A percentile compares a stretch with the other conserved stretches of the same genome.
phyloP scores from a whole-genome alignment of 805 yeast species.

The Teunomyces barrocoloradensis region DNA sequence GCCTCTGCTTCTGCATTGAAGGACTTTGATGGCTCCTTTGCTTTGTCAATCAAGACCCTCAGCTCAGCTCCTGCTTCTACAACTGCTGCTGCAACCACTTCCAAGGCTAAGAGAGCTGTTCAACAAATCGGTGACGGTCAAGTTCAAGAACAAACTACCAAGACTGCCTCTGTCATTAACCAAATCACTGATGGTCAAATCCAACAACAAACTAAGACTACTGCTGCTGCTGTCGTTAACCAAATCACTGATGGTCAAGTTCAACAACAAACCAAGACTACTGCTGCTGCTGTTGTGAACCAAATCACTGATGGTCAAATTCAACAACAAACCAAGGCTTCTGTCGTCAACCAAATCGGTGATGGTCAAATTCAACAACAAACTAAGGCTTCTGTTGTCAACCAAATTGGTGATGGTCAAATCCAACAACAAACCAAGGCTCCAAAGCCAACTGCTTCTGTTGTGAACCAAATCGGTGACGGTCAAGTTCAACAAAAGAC shows the following conservation, averaged over 20 bases:
- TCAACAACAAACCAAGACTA: conserved; percentile 23
- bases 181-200: conserved; percentile 35
- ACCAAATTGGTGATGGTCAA: conserved; percentile 31
- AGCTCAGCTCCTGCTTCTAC: conserved; percentile 40
- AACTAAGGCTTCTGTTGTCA: conserved; percentile 15
- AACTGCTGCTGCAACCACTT: conserved; percentile 21
- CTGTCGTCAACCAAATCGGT: conserved; percentile 30
- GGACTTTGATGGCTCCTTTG: conserved; percentile 29
- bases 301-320: conserved; percentile 33
- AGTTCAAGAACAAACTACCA: conserved; percentile 44
- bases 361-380: conserved; percentile 33
- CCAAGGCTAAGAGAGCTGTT: conserved; percentile 6
- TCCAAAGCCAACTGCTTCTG: conserved; percentile 17
- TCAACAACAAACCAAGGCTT: conserved; percentile 24
- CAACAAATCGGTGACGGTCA: conserved; percentile 53
- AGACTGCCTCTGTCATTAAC: conserved; percentile 19
- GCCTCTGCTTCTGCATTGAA: conserved; percentile 22
- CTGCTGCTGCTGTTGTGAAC: conserved; percentile 18
- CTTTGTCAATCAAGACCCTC: conserved; percentile 28
- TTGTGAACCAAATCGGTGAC: conserved; percentile 43
- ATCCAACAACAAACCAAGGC: conserved; percentile 28
- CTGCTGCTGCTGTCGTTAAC: conserved; percentile 22
- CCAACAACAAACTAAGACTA: conserved; percentile 21
- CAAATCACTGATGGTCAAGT: conserved; percentile 34
- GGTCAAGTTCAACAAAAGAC: conserved; percentile 47